A percentile compares a stretch with the other conserved stretches of the same genome.
These are phyloP conservation scores for Boletus pseudo-olivaceus DNA, from an alignment of 768 basidiomycete genomes.

Conservation along the genomic window DNA sequence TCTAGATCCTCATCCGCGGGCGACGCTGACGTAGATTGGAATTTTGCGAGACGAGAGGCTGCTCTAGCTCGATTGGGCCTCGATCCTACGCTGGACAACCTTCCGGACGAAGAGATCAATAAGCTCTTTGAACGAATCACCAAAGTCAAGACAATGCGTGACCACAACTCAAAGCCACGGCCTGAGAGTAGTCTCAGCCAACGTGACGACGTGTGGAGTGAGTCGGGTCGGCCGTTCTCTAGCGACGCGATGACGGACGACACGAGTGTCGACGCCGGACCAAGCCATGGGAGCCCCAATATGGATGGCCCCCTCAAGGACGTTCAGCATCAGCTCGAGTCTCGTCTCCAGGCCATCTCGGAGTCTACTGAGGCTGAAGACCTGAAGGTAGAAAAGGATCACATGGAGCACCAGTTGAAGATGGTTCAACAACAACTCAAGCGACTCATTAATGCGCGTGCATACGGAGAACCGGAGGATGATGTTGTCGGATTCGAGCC, in stretches of 20 bases:
- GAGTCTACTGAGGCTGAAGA: slow-evolving; percentile 79
- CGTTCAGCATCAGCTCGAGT: slow-evolving; percentile 73
- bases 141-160: slow-evolving; percentile 84
- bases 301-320: slow-evolving; percentile 63
- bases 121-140: slow-evolving; percentile 93
- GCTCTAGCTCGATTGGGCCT: slow-evolving; percentile 82
- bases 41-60: slow-evolving; percentile 93
- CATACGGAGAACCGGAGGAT: slow-evolving; percentile 70
- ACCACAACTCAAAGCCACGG: slow-evolving; percentile 73
- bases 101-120: slow-evolving; percentile 93
- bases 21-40: slow-evolving; percentile 86
- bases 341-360: slow-evolving; percentile 55
- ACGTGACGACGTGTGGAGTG: slow-evolving; percentile 87
- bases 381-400: slow-evolving; percentile 84
- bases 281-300: slow-evolving; percentile 61
- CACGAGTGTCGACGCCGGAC: slow-evolving; percentile 72
- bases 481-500: slow-evolving; percentile 70
- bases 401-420: slow-evolving; percentile 86
- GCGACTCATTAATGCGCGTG: slow-evolving; percentile 70
- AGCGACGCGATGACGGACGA: slow-evolving; percentile 84
- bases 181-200: slow-evolving; percentile 89
- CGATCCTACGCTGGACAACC: slow-evolving; percentile 85
- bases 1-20: slow-evolving; percentile 70
- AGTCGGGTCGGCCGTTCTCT: slow-evolving; percentile 73
- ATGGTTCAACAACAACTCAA: slow-evolving; percentile 81